Evolutionary conservation across 805 yeast species (phyloP).

Genomic region (Tetrapisispora nanseiensis): DNA sequence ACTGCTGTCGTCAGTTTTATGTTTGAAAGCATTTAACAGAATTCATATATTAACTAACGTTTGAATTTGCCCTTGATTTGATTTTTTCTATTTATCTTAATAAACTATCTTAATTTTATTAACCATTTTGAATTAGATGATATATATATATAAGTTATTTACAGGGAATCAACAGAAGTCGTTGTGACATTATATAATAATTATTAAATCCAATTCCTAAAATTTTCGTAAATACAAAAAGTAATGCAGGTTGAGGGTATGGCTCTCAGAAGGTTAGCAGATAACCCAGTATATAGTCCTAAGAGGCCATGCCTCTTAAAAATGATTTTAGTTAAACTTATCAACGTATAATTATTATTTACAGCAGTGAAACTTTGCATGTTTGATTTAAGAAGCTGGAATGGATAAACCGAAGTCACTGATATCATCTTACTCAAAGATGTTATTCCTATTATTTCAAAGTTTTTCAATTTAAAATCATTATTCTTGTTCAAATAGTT

Average conservation of each 20-base stretch:
- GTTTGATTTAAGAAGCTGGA: conserved; percentile 71
- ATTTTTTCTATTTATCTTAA: too few relatives aligned
- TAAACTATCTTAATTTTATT: too few relatives aligned
- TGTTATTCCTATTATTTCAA: conserved; percentile 57
- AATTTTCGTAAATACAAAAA: conserved; percentile 70
- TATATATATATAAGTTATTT: too few relatives aligned
- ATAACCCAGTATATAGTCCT: conserved; percentile 78
- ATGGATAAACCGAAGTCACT: conserved; percentile 64
- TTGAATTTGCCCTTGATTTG: too few relatives aligned
- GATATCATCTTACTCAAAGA: conserved; percentile 61
- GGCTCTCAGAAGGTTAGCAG: conserved; percentile 70
- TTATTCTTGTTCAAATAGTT: conserved; percentile 8
- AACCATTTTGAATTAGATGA: too few relatives aligned
- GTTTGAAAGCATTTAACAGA: too few relatives aligned
- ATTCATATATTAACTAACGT: too few relatives aligned
- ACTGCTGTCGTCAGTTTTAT: too few relatives aligned
- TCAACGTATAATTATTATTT: conserved; percentile 18
- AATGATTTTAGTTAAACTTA: conserved; percentile 32
- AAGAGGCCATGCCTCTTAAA: conserved; percentile 42
- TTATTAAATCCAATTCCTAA: conserved; percentile 18
- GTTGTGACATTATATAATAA: too few relatives aligned
- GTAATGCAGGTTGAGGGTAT: conserved; percentile 92
- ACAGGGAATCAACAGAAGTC: too few relatives aligned
- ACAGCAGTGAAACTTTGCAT: conserved; percentile 44
- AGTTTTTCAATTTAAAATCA: conserved; percentile 32